Conservation (phyloP, 225 moss, liverwort and hornwort genomes). For the Climacium dendroides region DNA sequence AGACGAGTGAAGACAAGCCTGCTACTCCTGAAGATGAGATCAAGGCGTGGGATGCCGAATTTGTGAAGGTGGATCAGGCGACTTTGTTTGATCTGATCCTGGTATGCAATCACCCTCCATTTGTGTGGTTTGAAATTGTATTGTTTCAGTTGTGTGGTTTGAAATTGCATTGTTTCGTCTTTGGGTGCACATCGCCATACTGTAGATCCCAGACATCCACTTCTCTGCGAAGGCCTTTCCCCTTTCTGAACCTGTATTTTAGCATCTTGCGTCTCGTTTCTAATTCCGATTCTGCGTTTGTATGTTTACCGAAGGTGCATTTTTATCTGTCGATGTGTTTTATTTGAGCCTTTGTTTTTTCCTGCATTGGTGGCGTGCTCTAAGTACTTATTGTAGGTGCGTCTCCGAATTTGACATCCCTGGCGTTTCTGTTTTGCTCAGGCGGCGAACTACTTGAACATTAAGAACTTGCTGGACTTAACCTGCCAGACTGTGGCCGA, state of each 20-base stretch:
- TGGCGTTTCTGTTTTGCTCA: neutral
- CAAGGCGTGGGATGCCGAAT: conserved; percentile 25
- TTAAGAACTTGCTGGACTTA: conserved; percentile 9
- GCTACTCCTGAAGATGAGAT: conserved; percentile 8
- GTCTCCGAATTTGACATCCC: neutral
- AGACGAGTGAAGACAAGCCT: conserved; percentile 9
- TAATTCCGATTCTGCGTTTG: neutral
- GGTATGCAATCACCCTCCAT: neutral
- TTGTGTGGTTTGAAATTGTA: neutral
- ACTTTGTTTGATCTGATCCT: conserved; percentile 21
- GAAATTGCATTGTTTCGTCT: neutral
- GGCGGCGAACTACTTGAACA: conserved; percentile 18
- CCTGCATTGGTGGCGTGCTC: neutral
- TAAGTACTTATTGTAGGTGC: neutral
- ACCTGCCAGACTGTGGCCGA: conserved; percentile 10
- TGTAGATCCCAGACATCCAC: neutral
- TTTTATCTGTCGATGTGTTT: neutral
- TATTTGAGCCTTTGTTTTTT: neutral
- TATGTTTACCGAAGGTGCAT: neutral
- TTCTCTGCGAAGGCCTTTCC: neutral
- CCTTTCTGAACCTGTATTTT: neutral
- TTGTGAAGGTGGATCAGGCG: conserved; percentile 22
- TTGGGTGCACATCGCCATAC: too few species aligned
- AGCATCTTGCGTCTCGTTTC: neutral
- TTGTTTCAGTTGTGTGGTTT: neutral